Evolutionary conservation across 176 grass and related monocot species (phyloP), one percentile per base, ranked within the genome.

Genomic region (Ensete ventricosum): DNA sequence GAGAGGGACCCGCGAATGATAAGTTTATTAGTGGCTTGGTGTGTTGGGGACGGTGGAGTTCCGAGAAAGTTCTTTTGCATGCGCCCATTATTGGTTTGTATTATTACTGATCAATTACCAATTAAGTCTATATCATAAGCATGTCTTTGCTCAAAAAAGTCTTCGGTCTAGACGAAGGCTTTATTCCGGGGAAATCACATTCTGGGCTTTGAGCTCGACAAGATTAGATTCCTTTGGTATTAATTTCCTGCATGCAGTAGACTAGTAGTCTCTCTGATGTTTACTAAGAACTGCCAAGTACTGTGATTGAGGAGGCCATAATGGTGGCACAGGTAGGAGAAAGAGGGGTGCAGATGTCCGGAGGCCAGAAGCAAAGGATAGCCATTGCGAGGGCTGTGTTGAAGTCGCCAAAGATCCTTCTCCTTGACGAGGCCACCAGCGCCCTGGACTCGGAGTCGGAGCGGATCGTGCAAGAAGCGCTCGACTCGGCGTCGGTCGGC

Each of bases 281-380:
- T 23, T 23, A 23, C 4, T 43, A 43, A 43, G 4, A 27, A 82
- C 26, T 82, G 19, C 81, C 52, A 57, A 57, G 53, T 62, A 12
- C 66, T 19, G 23, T 1, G 62, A 85, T 77, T 50, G 34, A 43
- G 34, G 34, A 43, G 34, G 34, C 3, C 34, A 43, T 43, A 55
- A 24, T 16, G 17, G 9, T 9, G 16, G 2, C 69, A 65, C 75
- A 97, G 94, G 94, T 93, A 34, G 94, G 94, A 24, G 90, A 99
- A 84, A 80, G 85, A 55, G 94, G 94, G 51, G 84, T 91, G 69
- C 94, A 97, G 71, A 97, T 97, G 88, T 97, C 90, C 12, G 94
- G 94, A 79, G 94, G 94, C 1, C 94, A 97, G 76, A 97, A 97
- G 63, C 94, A 97, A 78, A 93, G 94, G 68, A 97, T 97, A 78